These are phyloP conservation scores for Botrytis cinerea DNA, from an alignment of 2,329 filamentous ascomycete genomes.

Conservation along the genomic window DNA sequence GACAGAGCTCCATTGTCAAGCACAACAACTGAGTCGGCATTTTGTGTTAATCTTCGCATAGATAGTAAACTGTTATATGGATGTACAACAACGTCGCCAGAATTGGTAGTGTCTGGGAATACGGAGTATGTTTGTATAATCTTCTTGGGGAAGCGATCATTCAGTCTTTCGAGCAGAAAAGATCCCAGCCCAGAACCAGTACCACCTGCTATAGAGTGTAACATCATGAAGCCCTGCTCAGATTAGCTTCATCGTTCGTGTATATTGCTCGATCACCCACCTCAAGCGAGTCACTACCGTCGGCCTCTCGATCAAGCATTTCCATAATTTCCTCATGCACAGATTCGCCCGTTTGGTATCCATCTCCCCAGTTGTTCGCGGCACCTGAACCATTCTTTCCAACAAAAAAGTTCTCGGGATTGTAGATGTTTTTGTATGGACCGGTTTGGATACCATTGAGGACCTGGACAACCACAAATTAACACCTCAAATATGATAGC, in stretches of 20 bases:
- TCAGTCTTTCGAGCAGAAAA: slow-evolving; percentile 90
- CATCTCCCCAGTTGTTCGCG: slow-evolving; percentile 97
- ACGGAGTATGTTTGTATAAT: slow-evolving; percentile 99
- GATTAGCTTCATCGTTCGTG: slow-evolving; percentile 34
- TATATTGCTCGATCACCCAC: slow-evolving; percentile 46
- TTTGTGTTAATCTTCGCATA: slow-evolving; percentile 88
- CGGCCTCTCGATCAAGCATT: slow-evolving; percentile 98
- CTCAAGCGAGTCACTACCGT: slow-evolving; percentile 96
- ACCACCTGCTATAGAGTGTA: slow-evolving; percentile 96
- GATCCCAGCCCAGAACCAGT: slow-evolving; percentile 96
- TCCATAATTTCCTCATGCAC: slow-evolving; percentile 98
- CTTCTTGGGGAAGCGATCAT: slow-evolving; percentile 98
- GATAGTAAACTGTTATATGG: slow-evolving; percentile 96
- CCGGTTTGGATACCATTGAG: slow-evolving; percentile 91
- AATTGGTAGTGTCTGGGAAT: slow-evolving; percentile 88
- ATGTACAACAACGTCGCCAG: slow-evolving; percentile 90
- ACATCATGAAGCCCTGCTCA: slow-evolving; percentile 86
- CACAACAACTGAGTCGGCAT: slow-evolving; percentile 96
- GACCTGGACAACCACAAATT: slow-evolving; percentile 53
- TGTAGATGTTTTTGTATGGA: slow-evolving; percentile 98
- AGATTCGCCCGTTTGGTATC: slow-evolving; percentile 87
- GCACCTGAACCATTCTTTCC: slow-evolving; percentile 92
- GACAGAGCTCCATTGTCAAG: slow-evolving; percentile 94
- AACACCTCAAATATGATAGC: neutral
- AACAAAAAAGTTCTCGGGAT: slow-evolving; percentile 98